Evolutionary conservation across 2,329 filamentous ascomycete genomes (phyloP), one percentile per base, ranked within the genome.

Genomic region (Apiospora sp.): DNA sequence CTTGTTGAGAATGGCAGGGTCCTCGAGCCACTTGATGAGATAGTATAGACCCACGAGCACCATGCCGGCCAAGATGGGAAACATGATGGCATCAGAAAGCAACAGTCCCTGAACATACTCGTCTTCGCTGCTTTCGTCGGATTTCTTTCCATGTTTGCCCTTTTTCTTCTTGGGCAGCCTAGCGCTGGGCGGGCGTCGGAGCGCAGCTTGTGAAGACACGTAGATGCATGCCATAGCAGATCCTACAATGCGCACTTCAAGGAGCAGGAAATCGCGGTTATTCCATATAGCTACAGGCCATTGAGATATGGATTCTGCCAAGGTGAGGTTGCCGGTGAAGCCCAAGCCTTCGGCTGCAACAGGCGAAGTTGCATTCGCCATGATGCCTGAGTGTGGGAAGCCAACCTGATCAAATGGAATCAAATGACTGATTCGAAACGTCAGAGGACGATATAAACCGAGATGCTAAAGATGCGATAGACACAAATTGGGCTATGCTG

Each of bases 21-120:
- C 94, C 75, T 96, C 87, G 71, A 98, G 89, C 89, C 92, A 96
- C 81, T 97, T 94, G 80, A 98, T 94, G 73, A 98, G 86, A 77
- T 95, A 92, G 84, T 98, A 98, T 16, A 98, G 86, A 6, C 91
- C 91, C 58, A 91, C 87, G 12, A 98, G 89, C 1, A 92, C 90
- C 13, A 86, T 79, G 1, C 91, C 94, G 7, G 95, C 95, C 71
- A 95, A 86, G 44, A 98, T 77, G 1, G 96, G 96, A 75, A 98
- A 93, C 77, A 97, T 82, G 76, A 98, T 89, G 68, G 94, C 96
- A 82, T 98, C 96, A 0, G 89, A 91, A 1, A 93, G 91, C 12
- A 91, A 87, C 70, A 97, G 83, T 0, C 92, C 92, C 74, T 91
- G 88, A 22, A 86, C 83, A 41, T 88, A 86, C 71, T 87, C 79